Evolutionary conservation across 2,329 filamentous ascomycete genomes (phyloP).

Genomic region (Orbilia oligospora): DNA sequence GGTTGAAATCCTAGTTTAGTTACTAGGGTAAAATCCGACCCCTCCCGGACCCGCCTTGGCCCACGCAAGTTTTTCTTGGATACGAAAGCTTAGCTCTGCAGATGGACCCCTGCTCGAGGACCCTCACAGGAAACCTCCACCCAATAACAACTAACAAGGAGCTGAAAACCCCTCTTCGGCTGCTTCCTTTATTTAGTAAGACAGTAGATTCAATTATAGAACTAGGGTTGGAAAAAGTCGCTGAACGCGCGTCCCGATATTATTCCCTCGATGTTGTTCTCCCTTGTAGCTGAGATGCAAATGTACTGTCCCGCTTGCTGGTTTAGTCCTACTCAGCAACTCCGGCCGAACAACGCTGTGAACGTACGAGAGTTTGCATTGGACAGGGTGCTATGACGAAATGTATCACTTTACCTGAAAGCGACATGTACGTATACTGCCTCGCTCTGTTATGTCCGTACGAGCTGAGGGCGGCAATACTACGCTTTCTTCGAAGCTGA

Average conservation of each 20-base stretch:
- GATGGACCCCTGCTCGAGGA: conserved; percentile 13
- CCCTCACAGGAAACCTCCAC: conserved; percentile 7
- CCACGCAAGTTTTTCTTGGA: conserved; percentile 41
- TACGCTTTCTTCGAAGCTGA: background rate
- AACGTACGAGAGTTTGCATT: conserved; percentile 20
- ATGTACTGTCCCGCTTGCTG: conserved; percentile 4
- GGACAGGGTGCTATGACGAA: conserved; percentile 31
- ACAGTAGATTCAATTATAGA: background rate
- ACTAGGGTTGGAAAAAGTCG: background rate
- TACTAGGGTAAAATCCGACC: conserved; percentile 31
- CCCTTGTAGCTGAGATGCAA: background rate
- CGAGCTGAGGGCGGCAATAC: conserved; percentile 4
- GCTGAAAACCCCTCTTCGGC: conserved; percentile 39
- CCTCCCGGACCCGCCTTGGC: conserved; percentile 55
- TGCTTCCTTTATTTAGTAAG: conserved; percentile 25
- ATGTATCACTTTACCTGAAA: background rate
- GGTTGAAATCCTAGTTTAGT: background rate
- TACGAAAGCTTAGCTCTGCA: conserved; percentile 54
- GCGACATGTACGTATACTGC: background rate
- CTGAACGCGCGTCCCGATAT: conserved; percentile 43
- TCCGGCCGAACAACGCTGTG: conserved; percentile 29
- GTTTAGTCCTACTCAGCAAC: conserved; percentile 9
- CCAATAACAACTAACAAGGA: conserved; percentile 12
- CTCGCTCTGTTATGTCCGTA: background rate
- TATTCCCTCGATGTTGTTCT: background rate